A percentile compares a stretch with the other conserved stretches of the same genome.
Evolutionary conservation across 116 monocot genomes (phyloP).

Genomic region (Trichopus zeylanicus): DNA sequence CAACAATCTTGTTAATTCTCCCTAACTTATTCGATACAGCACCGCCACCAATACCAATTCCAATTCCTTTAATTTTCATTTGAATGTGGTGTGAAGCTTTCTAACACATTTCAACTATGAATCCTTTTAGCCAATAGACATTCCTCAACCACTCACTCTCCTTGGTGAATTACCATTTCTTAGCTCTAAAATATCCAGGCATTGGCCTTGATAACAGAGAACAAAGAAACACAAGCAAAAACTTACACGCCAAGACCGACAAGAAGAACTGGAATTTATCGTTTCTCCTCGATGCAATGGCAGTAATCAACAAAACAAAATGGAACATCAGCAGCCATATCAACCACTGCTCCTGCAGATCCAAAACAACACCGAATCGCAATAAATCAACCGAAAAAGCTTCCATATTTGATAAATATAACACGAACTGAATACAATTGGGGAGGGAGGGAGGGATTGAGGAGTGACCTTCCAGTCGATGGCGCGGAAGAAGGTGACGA

Average conservation of each 20-base stretch:
- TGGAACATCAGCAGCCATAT: conserved; percentile 26
- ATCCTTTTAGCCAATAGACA: too few relatives aligned
- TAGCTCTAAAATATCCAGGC: too few relatives aligned
- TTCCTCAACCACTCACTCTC: too few relatives aligned
- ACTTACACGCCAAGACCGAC: conserved; percentile 33
- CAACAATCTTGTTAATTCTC: too few relatives aligned
- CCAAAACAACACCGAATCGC: not conserved
- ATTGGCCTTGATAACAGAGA: too few relatives aligned
- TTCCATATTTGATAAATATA: not conserved
- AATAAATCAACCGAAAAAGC: too few relatives aligned
- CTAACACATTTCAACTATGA: too few relatives aligned
- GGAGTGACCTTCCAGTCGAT: conserved; percentile 2
- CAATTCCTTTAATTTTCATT: too few relatives aligned
- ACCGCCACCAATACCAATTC: too few relatives aligned
- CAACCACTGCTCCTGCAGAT: conserved; percentile 36
- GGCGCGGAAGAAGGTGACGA: conserved; percentile 1
- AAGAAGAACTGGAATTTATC: conserved; percentile 25
- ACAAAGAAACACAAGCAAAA: not conserved
- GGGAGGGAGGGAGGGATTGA: not conserved
- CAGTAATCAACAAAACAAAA: conserved; percentile 15
- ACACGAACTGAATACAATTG: not conserved
- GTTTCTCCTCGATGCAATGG: conserved; percentile 25
- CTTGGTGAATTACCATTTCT: too few relatives aligned
- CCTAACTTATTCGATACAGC: too few relatives aligned
- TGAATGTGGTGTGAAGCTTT: too few relatives aligned